phyloP scores from a whole-genome alignment of 1,139 yeast species.

The Arxiozyma bovina region DNA sequence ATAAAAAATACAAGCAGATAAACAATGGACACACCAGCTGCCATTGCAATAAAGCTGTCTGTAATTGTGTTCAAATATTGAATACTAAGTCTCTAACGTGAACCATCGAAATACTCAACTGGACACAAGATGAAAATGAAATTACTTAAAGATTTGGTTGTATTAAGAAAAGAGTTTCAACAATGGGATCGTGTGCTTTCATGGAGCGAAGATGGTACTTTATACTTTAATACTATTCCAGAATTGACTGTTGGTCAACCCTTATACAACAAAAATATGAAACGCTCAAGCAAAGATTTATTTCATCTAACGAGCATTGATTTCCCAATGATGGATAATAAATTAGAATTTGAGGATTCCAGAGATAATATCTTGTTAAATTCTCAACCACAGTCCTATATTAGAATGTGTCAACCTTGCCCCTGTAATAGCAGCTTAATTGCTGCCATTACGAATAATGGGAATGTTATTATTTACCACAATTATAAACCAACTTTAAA shows the following conservation, averaged over 20 bases:
- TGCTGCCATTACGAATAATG: conserved; percentile 28
- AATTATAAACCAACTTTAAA: conserved; percentile 11
- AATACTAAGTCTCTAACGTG: background rate
- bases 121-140: conserved; percentile 14
- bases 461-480: conserved; percentile 20
- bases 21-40: background rate
- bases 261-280: conserved; percentile 15
- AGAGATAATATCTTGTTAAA: conserved; percentile 21
- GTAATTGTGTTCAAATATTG: background rate
- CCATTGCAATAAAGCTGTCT: no score
- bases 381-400: conserved; percentile 24
- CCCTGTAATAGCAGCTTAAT: conserved; percentile 13
- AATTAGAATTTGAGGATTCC: conserved; percentile 24
- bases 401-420: conserved; percentile 18
- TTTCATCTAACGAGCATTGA: conserved; percentile 20
- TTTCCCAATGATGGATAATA: conserved; percentile 19
- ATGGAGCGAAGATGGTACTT: conserved; percentile 28
- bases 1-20: background rate
- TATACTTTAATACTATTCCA: conserved; percentile 23
- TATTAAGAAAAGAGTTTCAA: conserved; percentile 24
- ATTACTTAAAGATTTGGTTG: conserved; percentile 22
- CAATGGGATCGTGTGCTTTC: conserved; percentile 22
- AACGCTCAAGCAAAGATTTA: conserved; percentile 17
- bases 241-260: conserved; percentile 26
- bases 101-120: background rate